Base-by-base conservation (phyloP, 108 stramenopile species). In the Skeletonema grethae region DNA sequence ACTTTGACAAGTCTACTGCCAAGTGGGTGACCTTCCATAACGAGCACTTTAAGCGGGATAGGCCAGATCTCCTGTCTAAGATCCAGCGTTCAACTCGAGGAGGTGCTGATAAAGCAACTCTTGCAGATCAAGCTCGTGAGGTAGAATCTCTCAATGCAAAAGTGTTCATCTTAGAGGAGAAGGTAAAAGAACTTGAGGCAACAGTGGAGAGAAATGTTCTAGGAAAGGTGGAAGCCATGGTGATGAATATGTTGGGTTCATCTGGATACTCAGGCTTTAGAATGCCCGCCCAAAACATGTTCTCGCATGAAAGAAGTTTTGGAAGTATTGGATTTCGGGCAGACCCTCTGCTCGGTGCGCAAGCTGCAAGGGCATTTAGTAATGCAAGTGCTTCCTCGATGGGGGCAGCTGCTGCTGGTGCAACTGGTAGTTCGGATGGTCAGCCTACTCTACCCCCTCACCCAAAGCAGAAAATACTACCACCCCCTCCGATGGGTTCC, bases 51-150 rank as follows among this genome's bases (percentile, higher is more conserved):
- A 91, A 90, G 66, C 82, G 86, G 0, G 94, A 92, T 7, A 82
- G 92, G 20, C 82, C 79, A 58, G 92, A 95, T 69, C 73, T 95
- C 15, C 65, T 95, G 35, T 77, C 83, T 18, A 79, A 90, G 70
- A 95, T 95, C 67, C 87, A 91, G 62, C 82, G 94, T 5, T 89
- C 90, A 45, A 95, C 94, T 11, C 84, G 90, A 5, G 88, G 87
- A 36, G 85, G 88, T 31, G 90, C 86, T 12, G 57, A 84, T 10
- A 39, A 75, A 15, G 24, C 58, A 11, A 16, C 61, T 25, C 65
- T 83, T 8, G 77, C 78, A 45, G 86, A 90, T 67, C 81, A 80
- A 39, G 65, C 67, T 18, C 73, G 80, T 9, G 90, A 95, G 45
- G 41, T 92, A 12, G 85, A 91, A n/a, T 50, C 64, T 7, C 74